A percentile compares a stretch with the other conserved stretches of the same genome.
Evolutionary conservation across 2,329 filamentous ascomycete species (phyloP).

Genomic region (Exophiala xenobiotica): DNA sequence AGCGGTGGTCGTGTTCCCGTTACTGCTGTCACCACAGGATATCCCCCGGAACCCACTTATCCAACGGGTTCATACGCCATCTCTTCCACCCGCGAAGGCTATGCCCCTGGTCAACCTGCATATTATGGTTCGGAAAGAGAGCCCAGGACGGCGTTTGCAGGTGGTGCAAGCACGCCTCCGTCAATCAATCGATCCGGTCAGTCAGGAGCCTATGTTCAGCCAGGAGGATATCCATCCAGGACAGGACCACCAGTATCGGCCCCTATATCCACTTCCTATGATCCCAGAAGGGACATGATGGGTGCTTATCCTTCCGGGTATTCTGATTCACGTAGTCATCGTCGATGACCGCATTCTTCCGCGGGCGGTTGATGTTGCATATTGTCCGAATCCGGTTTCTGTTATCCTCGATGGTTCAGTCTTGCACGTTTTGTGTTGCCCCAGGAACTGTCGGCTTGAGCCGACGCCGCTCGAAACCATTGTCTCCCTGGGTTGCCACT

Average conservation of each 20-base stretch:
- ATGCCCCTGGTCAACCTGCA: constrained; percentile 21
- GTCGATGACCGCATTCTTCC: constrained; percentile 12
- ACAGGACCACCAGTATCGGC: constrained; percentile 21
- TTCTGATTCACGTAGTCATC: constrained; percentile 19
- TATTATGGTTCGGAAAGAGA: constrained; percentile 26
- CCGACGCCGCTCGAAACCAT: too few relatives aligned
- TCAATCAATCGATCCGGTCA: constrained; percentile 18
- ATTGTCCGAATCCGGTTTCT: too few relatives aligned
- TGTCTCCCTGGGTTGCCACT: background rate
- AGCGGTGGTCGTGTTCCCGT: constrained; percentile 14
- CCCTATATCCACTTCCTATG: constrained; percentile 21
- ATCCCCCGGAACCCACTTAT: constrained; percentile 24
- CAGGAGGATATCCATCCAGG: constrained; percentile 18
- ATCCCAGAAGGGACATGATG: constrained; percentile 21
- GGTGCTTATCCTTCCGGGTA: constrained; percentile 19
- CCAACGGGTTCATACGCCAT: constrained; percentile 24
- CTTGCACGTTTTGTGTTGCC: too few relatives aligned
- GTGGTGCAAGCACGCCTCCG: constrained; percentile 25
- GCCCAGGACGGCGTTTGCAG: constrained; percentile 21
- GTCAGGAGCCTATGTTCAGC: constrained; percentile 18
- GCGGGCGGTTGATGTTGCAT: too few relatives aligned
- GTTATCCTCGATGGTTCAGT: too few relatives aligned
- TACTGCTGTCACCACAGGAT: constrained; percentile 20
- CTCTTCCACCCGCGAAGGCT: constrained; percentile 17
- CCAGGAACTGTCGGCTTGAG: background rate